Conservation (phyloP, 208 protist species). For the Leishmania martiniquensis region DNA sequence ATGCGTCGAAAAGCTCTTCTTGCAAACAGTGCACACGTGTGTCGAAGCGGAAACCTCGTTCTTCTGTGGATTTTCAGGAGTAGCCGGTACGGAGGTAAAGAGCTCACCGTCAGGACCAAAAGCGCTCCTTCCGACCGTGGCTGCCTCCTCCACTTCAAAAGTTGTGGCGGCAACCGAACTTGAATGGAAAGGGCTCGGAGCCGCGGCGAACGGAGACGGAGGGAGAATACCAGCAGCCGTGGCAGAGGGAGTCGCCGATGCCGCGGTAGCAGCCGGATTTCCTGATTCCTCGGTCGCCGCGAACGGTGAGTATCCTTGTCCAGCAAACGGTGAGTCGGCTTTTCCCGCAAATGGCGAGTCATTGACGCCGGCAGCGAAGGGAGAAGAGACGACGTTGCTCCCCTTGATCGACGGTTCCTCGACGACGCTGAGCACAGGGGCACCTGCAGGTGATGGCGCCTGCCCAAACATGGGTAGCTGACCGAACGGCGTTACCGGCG, state of each 20-base stretch:
- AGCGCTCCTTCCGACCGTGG: background rate
- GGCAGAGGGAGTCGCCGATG: conserved; percentile 41
- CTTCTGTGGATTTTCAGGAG: background rate
- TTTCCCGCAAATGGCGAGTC: conserved; percentile 38
- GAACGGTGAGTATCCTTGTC: conserved; percentile 45
- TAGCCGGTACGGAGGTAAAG: background rate
- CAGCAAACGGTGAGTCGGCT: conserved; percentile 45
- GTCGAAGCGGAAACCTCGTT: conserved; percentile 22
- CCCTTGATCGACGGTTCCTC: background rate
- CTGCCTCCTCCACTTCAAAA: conserved; percentile 11
- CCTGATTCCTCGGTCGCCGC: conserved; percentile 12
- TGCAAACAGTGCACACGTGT: conserved; percentile 67
- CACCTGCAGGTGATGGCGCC: conserved; percentile 12
- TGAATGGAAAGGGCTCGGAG: conserved; percentile 10
- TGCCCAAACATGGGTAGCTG: conserved; percentile 86
- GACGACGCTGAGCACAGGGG: conserved; percentile 8
- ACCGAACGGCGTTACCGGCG: conserved; percentile 74
- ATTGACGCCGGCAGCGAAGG: conserved; percentile 41
- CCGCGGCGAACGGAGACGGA: conserved; percentile 43
- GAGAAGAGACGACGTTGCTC: conserved; percentile 49
- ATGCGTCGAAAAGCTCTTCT: conserved; percentile 60
- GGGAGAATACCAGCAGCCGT: conserved; percentile 8
- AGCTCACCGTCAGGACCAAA: background rate
- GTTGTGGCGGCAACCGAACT: conserved; percentile 19
- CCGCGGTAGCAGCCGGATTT: background rate